Evolutionary conservation across 2,329 filamentous ascomycete species (phyloP).

Genomic region (Sporothrix euskadiensis): DNA sequence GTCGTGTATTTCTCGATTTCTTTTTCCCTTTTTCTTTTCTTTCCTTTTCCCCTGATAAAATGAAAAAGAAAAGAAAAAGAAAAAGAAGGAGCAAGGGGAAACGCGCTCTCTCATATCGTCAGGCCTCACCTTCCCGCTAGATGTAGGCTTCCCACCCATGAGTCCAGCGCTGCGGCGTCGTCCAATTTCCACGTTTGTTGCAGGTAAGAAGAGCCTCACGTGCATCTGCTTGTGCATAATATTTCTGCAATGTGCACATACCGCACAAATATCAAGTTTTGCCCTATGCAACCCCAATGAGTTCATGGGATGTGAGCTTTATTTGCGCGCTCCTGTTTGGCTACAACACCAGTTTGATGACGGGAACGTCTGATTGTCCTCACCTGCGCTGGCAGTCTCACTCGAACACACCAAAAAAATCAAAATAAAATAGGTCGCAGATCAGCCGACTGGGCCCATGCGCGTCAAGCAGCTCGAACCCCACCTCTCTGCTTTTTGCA

Average conservation of each 20-base stretch:
- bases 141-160: not conserved
- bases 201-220: not conserved
- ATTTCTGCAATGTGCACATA: constrained; percentile 7
- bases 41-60: not conserved
- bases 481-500: not conserved
- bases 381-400: not conserved
- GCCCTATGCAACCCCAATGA: not conserved
- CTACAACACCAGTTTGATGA: not conserved
- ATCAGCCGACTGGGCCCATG: constrained; percentile 25
- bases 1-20: not conserved
- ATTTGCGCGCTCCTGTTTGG: not conserved
- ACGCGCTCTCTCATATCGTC: not conserved
- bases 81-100: not conserved
- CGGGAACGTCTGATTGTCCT: not conserved
- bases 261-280: not conserved
- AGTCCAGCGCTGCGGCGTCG: not conserved
- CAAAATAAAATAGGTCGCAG: constrained; percentile 18
- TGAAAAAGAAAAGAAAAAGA: not conserved
- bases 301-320: not conserved
- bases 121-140: not conserved
- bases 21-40: not conserved
- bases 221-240: constrained; percentile 1
- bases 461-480: not conserved
- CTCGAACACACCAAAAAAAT: not conserved
- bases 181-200: constrained; percentile 9